Evolutionary conservation across 495 filamentous ascomycete genomes (phyloP), one percentile per base, ranked within the genome.

Genomic region (Symbiotaphrina buchneri): DNA sequence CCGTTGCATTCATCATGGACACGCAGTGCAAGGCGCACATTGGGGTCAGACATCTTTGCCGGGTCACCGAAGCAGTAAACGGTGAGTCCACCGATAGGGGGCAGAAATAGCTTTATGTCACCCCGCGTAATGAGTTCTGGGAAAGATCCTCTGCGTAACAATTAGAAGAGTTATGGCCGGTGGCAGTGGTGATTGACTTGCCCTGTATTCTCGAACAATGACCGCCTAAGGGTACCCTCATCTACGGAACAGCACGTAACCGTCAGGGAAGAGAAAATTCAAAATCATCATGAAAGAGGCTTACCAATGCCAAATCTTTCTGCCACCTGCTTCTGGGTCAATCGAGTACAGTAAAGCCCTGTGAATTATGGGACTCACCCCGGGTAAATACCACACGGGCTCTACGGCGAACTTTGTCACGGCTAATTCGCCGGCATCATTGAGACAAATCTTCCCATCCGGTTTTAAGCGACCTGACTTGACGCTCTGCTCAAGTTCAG

Each of bases 1-100:
- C 87, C 85, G 49, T 95, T 95, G 57, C 84, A 64, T 55, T 94
- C 87, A 51, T 97, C 87, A 51, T 97, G 87, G 28, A 97, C 75
- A 31, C 87, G 80, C 37, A 97, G 61, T 18, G 87, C 75, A 28
- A 95, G 61, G 37, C 66, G 68, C 30, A 79, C 79, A 27, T 74
- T 80, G 27, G 79, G 70, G 45, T 97, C 78, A 11, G 81, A 72
- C 63, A 97, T 82, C 41, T 82, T 85, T 24, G 81, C 77, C 6
- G 80, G 80, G 37, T 93, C 84, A 11, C 87, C 87, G 49, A 97
- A 97, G 55, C 79, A 82, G 55, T 97, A 97, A 17, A 95, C 87
- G 1, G 87, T 97, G 41, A 93, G 56, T 8, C 87, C 87, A 29
- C 87, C 87, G 46, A 97, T 97, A 16, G 87, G 87, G 16, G 87